Base-by-base conservation (phyloP, 495 filamentous ascomycete genomes). In the Cercophora samala region DNA sequence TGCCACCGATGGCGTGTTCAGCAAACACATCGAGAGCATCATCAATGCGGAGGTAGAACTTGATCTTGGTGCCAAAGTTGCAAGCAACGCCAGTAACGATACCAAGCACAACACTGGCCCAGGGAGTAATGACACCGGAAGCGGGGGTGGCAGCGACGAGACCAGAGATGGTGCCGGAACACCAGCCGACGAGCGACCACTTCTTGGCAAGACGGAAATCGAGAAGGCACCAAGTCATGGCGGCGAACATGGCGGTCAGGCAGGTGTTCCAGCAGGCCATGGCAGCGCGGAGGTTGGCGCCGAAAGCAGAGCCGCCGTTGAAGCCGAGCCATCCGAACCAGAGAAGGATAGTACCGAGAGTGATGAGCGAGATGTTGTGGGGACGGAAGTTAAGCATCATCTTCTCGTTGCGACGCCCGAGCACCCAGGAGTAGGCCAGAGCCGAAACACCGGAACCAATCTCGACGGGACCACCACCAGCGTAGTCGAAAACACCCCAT, bases 321-420 rank as follows among this genome's bases (percentile, higher is more conserved):
- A 99, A 99, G 53, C 93, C 96, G 67, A 99, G 83, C 95, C 96
- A 98, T 73, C 95, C 95, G 75, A 98, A 97, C 94, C 94, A 98
- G 59, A 99, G 90, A 75, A 99, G 87, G 64, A 96, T 86, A 9
- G 95, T 98, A 59, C 95, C 95, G 71, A 99, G 89, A 9, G 94
- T 91, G 77, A 99, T 98, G 70, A 98, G 84, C 8, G 95, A 97
- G 71, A 98, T 94, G 81, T 98, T 99, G 87, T 99, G 95, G 1
- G 95, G 96, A 62, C 92, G 89, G 85, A 92, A 96, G 67, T 87
- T 96, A 76, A 97, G 85, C 89, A 98, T 96, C 95, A 98, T 97
- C 85, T 93, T 96, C 83, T 98, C 95, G 82, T 97, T 95, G 63
- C 96, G 92, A 70, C 93, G 91, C 64, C 96, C 96, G 64, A 98